Base-by-base conservation (phyloP, 148 eudicot genomes). In the Polygonum maritimum region DNA sequence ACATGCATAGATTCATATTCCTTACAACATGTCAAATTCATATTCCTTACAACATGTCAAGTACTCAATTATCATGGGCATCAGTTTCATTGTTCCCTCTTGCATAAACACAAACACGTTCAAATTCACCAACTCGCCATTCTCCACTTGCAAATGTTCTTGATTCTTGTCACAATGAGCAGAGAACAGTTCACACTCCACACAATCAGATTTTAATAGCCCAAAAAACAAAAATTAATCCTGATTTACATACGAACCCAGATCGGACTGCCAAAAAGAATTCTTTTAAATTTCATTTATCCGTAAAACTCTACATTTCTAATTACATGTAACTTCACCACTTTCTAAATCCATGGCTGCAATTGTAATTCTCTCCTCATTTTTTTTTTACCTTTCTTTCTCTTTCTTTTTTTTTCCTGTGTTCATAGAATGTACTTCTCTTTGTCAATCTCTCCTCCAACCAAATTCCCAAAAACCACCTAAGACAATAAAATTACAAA, bases 401-500 rank as follows among this genome's bases (percentile, higher is more conserved):
- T 7, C 3, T 0, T 19, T 22, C 14, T 6, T 16, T 31, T 38
- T 60, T 9, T 58, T 4, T 10, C 19, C 21, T 57, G 19, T 63
- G 18, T 36, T 67, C 6, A 14, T 35, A 58, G 81, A 76, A 76
- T 79, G 65, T 79, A 60, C 77, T 15, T 71, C 69, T 52, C 22
- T 75, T 71, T 76, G 62, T 75, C 76, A 52, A 77, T 48, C 58
- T 58, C 54, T 45, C 73, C 39, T 45, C 69, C 80, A 76, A 77
- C 86, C 76, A 76, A 82, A 80, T 47, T 80, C 77, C 44, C 21
- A 82, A 77, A 81, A 78, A 81, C 21, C 45, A 78, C 74, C 44
- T 38, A 86, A 77, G 22, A 82, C 81, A 35, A 88, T 83, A 86
- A 81, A 79, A 82, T 83, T 85, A 88, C 90, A 82, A 78, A 54